phyloP scores from a whole-genome alignment of 805 yeast species.

The Saccharomyces kudriavzevii region DNA sequence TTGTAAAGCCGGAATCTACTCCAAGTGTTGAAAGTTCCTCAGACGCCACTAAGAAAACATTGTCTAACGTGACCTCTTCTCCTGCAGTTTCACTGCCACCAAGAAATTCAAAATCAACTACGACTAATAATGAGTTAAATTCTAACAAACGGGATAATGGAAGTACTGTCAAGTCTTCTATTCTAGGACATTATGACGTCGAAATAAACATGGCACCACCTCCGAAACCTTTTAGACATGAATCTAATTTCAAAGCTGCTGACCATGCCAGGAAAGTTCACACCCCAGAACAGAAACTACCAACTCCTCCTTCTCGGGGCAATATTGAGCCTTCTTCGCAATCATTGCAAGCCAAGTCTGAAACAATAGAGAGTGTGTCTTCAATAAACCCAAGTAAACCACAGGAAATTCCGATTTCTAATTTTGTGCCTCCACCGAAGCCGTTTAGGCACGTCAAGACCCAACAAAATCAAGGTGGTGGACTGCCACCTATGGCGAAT shows the following conservation, averaged over 20 bases:
- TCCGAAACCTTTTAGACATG: conserved; percentile 21
- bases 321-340: background rate
- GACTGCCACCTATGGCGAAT: background rate
- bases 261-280: background rate
- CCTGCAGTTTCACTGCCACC: background rate
- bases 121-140: background rate
- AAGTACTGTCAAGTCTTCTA: conserved; percentile 19
- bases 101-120: background rate
- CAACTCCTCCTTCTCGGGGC: background rate
- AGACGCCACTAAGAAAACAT: background rate
- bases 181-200: conserved; percentile 33
- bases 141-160: background rate
- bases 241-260: background rate
- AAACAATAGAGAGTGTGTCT: background rate
- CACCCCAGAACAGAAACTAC: background rate
- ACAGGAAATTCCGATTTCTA: conserved; percentile 1
- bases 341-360: background rate
- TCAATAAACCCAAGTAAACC: background rate
- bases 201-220: conserved; percentile 36
- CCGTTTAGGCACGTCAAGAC: conserved; percentile 7
- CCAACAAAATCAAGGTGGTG: background rate
- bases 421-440: conserved; percentile 30
- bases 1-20: background rate
- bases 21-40: background rate
- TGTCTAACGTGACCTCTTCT: background rate